Percentiles rank a stretch among this genome's conserved stretches.
These are phyloP conservation scores for Pontederia crassipes DNA, from an alignment of 176 grass and related monocot species.

Conservation along the genomic window DNA sequence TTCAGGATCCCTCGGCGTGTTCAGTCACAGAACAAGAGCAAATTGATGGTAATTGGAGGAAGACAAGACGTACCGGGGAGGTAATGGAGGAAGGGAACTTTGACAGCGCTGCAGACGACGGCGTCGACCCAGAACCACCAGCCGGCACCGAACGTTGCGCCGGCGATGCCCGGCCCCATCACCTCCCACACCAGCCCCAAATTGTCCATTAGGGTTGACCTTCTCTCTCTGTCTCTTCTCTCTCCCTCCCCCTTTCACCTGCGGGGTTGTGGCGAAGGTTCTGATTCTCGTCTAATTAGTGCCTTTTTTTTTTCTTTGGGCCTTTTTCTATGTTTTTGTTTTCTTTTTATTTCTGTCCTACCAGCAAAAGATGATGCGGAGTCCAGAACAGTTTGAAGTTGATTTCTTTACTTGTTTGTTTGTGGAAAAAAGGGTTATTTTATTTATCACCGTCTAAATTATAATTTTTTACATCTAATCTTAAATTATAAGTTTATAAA, in stretches of 20 bases:
- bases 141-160: constrained; percentile 74
- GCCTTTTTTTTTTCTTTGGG: no score
- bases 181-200: constrained; percentile 67
- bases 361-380: no score
- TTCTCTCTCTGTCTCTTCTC: neutral
- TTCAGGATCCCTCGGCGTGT: neutral
- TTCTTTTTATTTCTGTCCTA: no score
- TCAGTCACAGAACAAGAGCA: neutral
- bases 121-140: constrained; percentile 99
- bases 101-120: constrained; percentile 59
- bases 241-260: neutral
- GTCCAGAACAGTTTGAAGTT: no score
- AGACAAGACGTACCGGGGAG: constrained; percentile 51
- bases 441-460: no score
- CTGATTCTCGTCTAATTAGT: no score
- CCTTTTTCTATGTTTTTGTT: no score
- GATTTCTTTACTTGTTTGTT: no score
- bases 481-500: no score
- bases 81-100: constrained; percentile 89
- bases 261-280: no score
- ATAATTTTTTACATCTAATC: no score
- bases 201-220: constrained; percentile 36
- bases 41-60: neutral
- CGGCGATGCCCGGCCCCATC: constrained; percentile 71
- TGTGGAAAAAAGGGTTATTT: no score